Conservation (phyloP, 164 flowering plant species). For the Annona squamosa region DNA sequence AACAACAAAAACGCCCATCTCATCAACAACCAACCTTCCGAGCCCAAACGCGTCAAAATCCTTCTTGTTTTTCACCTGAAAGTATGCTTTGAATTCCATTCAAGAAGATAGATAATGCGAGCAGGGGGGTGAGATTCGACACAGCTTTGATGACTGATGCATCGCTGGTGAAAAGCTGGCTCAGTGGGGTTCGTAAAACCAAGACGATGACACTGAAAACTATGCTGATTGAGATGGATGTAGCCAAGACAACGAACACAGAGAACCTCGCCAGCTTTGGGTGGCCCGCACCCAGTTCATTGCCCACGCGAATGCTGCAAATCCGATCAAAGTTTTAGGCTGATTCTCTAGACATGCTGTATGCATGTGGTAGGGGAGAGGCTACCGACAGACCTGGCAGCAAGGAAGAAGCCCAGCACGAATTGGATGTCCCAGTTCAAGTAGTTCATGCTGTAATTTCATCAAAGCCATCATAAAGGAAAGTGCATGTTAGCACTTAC, state of each 20-base stretch:
- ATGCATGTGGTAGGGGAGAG: too few species aligned
- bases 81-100: slow-evolving; percentile 65
- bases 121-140: slow-evolving; percentile 39
- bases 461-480: too few species aligned
- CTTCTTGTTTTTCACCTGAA: slow-evolving; percentile 30
- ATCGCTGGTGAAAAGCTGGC: slow-evolving; percentile 44
- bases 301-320: slow-evolving; percentile 46
- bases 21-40: too few species aligned
- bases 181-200: slow-evolving; percentile 29
- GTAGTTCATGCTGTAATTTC: slow-evolving; percentile 49
- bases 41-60: too few species aligned
- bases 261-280: slow-evolving; percentile 44
- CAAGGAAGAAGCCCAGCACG: slow-evolving; percentile 54
- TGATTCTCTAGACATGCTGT: neutral
- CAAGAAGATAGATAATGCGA: slow-evolving; percentile 51
- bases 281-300: slow-evolving; percentile 52
- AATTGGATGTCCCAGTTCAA: slow-evolving; percentile 63
- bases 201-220: slow-evolving; percentile 37
- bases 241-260: slow-evolving; percentile 40
- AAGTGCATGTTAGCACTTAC: too few species aligned
- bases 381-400: slow-evolving; percentile 34
- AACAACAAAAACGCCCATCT: neutral
- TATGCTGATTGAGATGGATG: slow-evolving; percentile 41
- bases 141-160: slow-evolving; percentile 41
- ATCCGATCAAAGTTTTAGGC: neutral